Conservation (phyloP, 2,329 filamentous ascomycete genomes). For the Taxawa tesnikishii region DNA sequence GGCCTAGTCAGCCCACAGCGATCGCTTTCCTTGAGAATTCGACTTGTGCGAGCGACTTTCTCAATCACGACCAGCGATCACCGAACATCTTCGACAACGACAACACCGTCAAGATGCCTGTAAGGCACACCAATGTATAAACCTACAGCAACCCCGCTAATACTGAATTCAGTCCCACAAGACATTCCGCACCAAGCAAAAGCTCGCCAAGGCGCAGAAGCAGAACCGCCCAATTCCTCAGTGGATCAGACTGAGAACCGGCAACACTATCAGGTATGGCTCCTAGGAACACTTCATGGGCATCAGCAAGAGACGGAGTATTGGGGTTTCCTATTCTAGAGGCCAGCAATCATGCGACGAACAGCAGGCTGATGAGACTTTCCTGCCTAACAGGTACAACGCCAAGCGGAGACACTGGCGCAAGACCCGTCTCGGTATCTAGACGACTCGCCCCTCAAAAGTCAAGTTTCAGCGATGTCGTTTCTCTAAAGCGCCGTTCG, state of each 20-base stretch:
- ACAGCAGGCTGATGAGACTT: conserved; percentile 1
- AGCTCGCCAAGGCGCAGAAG: conserved; percentile 99
- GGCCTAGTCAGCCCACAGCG: not conserved
- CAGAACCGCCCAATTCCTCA: conserved; percentile 99
- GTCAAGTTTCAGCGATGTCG: conserved; percentile 8
- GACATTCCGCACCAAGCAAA: conserved; percentile 99
- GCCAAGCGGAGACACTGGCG: conserved; percentile 99
- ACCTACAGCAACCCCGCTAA: not conserved
- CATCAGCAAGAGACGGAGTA: not conserved
- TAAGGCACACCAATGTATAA: conserved; percentile 1
- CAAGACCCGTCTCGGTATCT: conserved; percentile 99
- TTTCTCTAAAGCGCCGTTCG: not conserved
- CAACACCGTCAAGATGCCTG: conserved; percentile 10
- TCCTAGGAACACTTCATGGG: not conserved
- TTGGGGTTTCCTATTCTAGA: too few relatives aligned
- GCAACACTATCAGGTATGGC: conserved; percentile 97
- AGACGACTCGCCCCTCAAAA: conserved; percentile 44
- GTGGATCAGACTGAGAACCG: conserved; percentile 97
- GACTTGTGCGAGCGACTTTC: conserved; percentile 3
- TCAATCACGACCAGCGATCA: conserved; percentile 7
- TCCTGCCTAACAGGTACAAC: conserved; percentile 69
- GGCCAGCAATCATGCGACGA: too few relatives aligned
- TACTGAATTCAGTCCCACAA: conserved; percentile 65
- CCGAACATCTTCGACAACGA: too few relatives aligned
- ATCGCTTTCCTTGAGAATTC: conserved; percentile 1